Percentiles rank a stretch among this genome's conserved stretches.
Evolutionary conservation across 2,329 filamentous ascomycete genomes (phyloP).

Genomic region (Neofusicoccum cordaticola): DNA sequence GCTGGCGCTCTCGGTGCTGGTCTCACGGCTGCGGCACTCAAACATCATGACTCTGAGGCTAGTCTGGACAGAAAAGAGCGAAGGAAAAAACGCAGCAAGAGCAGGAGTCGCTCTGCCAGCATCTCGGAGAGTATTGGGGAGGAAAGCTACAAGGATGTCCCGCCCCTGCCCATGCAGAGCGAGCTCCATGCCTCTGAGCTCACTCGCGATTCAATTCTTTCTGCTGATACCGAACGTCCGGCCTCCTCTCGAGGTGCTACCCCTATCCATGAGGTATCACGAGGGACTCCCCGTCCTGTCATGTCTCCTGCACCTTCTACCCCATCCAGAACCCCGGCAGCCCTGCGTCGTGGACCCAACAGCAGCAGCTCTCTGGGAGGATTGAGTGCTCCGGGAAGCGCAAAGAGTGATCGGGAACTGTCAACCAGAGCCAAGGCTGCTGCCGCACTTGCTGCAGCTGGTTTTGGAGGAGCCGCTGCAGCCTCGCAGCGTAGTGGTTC

Average conservation of each 20-base stretch:
- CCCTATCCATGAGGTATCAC: slow-evolving; percentile 60
- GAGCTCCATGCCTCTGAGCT: slow-evolving; percentile 82
- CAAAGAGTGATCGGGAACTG: slow-evolving; percentile 46
- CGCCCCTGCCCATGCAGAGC: slow-evolving; percentile 86
- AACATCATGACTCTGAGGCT: slow-evolving; percentile 64
- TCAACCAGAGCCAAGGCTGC: slow-evolving; percentile 31
- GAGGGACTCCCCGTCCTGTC: slow-evolving; percentile 53
- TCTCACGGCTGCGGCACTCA: slow-evolving; percentile 60
- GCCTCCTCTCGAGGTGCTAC: slow-evolving; percentile 60
- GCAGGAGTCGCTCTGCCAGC: slow-evolving; percentile 52
- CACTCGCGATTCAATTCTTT: slow-evolving; percentile 82
- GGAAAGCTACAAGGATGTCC: slow-evolving; percentile 54
- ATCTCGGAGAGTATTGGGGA: slow-evolving; percentile 52
- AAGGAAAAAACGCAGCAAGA: slow-evolving; percentile 48
- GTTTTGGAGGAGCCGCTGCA: slow-evolving; percentile 25
- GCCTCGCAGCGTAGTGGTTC: slow-evolving; percentile 58
- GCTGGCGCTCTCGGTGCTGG: slow-evolving; percentile 54
- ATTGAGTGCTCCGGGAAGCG: slow-evolving; percentile 34
- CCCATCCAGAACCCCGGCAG: slow-evolving; percentile 45
- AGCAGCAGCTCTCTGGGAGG: slow-evolving; percentile 54
- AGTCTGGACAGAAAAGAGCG: slow-evolving; percentile 48
- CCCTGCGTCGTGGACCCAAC: slow-evolving; percentile 36
- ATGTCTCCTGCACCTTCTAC: slow-evolving; percentile 60
- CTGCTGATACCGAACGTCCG: slow-evolving; percentile 72
- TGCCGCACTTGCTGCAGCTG: slow-evolving; percentile 36